Evolutionary conservation across 1,284 basidiomycete species (phyloP), one percentile per base, ranked within the genome.

Genomic region (Ustilago loliicola): DNA sequence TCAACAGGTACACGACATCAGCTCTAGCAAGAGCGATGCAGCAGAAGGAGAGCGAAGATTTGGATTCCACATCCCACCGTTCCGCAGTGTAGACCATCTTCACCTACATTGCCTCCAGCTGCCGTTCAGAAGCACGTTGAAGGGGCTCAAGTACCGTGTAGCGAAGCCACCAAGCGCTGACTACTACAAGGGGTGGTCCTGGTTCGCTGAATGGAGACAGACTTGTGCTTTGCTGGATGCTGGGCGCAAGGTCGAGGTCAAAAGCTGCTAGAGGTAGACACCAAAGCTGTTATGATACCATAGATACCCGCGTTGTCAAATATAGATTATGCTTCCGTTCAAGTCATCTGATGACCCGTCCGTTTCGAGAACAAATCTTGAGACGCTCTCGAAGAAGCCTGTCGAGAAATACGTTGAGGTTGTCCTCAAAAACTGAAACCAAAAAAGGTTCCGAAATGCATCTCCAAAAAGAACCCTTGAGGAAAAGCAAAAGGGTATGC

Each of bases 51-150:
- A 81, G 78, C 36, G 82, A 74, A 68, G 72, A 15, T 62, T 81
- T 83, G 74, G 79, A 40, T 80, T 79, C 57, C 77, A 78, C 66
- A 92, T 94, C 72, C 92, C 93, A 0, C 93, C 93, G 0, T 93
- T 93, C 85, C 91, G 90, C 66, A 92, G 91, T n/a, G 90, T 94
- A 2, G 87, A 91, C 30, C 93, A 95, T 85, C 87, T 95, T 17
- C 93, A 95, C 83, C 86, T 95, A 45, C 94, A 95, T 85, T 91
- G 92, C 23, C 91, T 93, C 51, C 90, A 88, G 6, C 87, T 93
- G 38, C 93, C 93, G 0, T 93, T 92, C 86, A 89, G 86, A 9
- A 89, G 89, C 0, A 57, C 83, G 1, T 72, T 88, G 5, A 86
- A 86, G 9, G 81, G 85, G n/a, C 72, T 89, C 40, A 91, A 92